phyloP scores from a whole-genome alignment of 2,329 filamentous ascomycete species.

The Clarireedia monteithiana region DNA sequence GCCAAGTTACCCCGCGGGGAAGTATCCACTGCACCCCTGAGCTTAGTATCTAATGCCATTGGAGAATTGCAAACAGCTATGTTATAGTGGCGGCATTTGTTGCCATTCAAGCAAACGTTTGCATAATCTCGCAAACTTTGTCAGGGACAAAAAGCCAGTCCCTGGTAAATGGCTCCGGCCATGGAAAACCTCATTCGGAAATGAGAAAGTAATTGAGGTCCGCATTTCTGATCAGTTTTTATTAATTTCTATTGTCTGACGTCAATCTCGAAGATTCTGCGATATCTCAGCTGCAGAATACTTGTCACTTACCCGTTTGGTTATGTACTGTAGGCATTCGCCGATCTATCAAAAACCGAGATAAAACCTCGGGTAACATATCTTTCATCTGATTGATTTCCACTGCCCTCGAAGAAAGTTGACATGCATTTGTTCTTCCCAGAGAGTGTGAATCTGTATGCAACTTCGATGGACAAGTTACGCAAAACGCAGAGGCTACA shows the following conservation, averaged over 20 bases:
- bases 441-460: slow-evolving; percentile 1
- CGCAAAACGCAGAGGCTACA: slow-evolving; percentile 7
- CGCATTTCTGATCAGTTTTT: background rate
- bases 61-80: background rate
- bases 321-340: background rate
- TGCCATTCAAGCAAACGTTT: background rate
- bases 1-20: background rate
- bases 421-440: slow-evolving; percentile 1
- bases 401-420: background rate
- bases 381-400: background rate
- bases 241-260: background rate
- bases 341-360: background rate
- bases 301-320: no score
- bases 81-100: background rate
- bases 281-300: no score
- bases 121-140: background rate
- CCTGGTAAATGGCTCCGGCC: background rate
- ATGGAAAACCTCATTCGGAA: background rate
- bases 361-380: background rate
- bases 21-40: background rate
- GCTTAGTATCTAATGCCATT: background rate
- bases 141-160: background rate
- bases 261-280: no score
- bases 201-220: background rate
- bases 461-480: slow-evolving; percentile 5